Evolutionary conservation across 2,329 filamentous ascomycete genomes (phyloP), one percentile per base, ranked within the genome.

Genomic region (Alternaria dauci): DNA sequence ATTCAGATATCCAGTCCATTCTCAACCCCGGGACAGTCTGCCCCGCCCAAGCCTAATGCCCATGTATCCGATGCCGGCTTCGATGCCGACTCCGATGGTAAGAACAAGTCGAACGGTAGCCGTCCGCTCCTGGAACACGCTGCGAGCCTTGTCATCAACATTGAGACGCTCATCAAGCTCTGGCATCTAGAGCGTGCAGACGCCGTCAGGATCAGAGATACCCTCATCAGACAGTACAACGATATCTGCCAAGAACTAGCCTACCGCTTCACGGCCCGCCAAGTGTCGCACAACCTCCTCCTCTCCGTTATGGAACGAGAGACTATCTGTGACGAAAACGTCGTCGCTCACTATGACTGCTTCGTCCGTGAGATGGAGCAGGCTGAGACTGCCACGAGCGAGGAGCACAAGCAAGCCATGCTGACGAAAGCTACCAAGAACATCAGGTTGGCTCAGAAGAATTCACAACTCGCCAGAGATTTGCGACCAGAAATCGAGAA

Each of bases 161-260:
- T 36, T 30, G 25, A 50, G 46, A 36, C 46, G 30, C 20, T 50
- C 20, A 36, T 30, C 46, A 50, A 36, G 46, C 46, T 50, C 30
- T 50, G 46, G 20, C 14, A 50, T 32, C 32, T 50, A 1, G 46
- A 25, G 18, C 8, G 16, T 26, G 20, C 32, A 36, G 46, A 50
- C 23, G 32, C 46, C 20, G 32, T 34, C 16, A 30, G 32, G 20
- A 16, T 50, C 20, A 30, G 46, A 50, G 32, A 34, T 16, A 1
- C 23, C 11, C 46, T 50, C 46, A 25, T 18, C 46, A n/a, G 36
- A 25, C 4, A 30, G 6, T 50, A 50, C 7, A 36, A 14, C 23
- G 23, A 23, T 20, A 34, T 34, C 8, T 25, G 34, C 20, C 20
- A 36, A 20, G 8, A 25, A 30, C 46, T 36, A 38, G 34, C 8